Conservation (phyloP, 176 grass and related monocot genomes). For the Guadua angustifolia region DNA sequence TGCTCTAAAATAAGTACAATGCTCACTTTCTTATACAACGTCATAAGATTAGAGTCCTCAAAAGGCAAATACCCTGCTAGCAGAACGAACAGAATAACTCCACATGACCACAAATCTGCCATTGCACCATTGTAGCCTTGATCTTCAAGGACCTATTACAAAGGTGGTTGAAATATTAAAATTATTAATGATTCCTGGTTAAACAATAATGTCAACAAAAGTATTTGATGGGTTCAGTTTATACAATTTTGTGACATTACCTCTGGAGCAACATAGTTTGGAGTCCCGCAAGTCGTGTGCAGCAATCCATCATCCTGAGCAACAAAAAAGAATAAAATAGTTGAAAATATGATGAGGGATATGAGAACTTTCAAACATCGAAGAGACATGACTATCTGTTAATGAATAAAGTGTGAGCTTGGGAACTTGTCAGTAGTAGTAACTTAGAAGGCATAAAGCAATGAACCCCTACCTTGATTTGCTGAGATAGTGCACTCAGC, state of each 20-base stretch:
- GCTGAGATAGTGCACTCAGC: slow-evolving; percentile 84
- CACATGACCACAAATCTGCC: slow-evolving; percentile 96
- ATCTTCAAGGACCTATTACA: slow-evolving; percentile 80
- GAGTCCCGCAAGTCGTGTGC: slow-evolving; percentile 95
- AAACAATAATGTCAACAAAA: not conserved
- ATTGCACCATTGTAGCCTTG: slow-evolving; percentile 95
- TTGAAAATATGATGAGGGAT: not conserved
- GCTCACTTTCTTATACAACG: slow-evolving; percentile 90
- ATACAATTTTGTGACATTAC: slow-evolving; percentile 37
- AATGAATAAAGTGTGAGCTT: not conserved
- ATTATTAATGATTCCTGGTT: not conserved
- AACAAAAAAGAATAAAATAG: slow-evolving; percentile 21
- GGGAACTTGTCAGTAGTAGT: not conserved
- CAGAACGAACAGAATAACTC: slow-evolving; percentile 97
- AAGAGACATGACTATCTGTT: not conserved
- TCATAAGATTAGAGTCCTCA: slow-evolving; percentile 95
- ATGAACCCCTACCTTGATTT: slow-evolving; percentile 69
- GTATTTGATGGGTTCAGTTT: not conserved
- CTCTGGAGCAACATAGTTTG: slow-evolving; percentile 98
- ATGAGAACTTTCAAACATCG: not conserved
- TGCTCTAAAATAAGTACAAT: slow-evolving; percentile 32
- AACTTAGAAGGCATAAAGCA: not conserved
- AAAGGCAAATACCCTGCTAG: slow-evolving; percentile 99
- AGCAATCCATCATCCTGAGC: slow-evolving; percentile 90
- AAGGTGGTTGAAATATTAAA: slow-evolving; percentile 2